phyloP scores from a whole-genome alignment of 75 land plant genomes.

The Azolla pinnata region DNA sequence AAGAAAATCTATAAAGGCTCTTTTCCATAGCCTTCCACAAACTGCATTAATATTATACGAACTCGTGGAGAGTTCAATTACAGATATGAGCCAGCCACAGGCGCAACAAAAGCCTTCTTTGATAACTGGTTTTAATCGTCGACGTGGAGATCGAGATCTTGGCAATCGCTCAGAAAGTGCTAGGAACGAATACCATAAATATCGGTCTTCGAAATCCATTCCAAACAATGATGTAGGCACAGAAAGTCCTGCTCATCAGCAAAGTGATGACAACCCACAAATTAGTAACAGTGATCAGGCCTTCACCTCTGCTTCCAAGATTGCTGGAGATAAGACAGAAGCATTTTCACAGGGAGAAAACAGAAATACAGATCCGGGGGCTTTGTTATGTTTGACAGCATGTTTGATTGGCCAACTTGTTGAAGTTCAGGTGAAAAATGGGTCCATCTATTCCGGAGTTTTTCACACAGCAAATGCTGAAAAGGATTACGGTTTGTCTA shows the following conservation, averaged over 20 bases:
- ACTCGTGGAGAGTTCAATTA: no score
- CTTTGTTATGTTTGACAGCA: slow-evolving; percentile 45
- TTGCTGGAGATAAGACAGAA: not conserved
- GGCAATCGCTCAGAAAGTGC: slow-evolving; percentile 36
- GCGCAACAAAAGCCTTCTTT: slow-evolving; percentile 32
- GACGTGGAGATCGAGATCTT: slow-evolving; percentile 48
- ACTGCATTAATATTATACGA: no score
- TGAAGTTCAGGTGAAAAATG: slow-evolving; percentile 81
- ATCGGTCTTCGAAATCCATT: slow-evolving; percentile 6
- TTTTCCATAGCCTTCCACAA: no score
- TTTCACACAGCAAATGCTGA: slow-evolving; percentile 65
- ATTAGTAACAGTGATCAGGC: no score
- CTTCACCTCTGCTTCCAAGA: not conserved
- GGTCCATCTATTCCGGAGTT: slow-evolving; percentile 70
- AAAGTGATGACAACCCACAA: not conserved
- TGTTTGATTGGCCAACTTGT: slow-evolving; percentile 77
- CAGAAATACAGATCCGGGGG: slow-evolving; percentile 25
- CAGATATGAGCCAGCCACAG: slow-evolving; percentile 55
- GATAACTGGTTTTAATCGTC: slow-evolving; percentile 49
- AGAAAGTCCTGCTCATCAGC: not conserved
- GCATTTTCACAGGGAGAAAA: slow-evolving; percentile 16
- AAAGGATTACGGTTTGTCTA: slow-evolving; percentile 50
- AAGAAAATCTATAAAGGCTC: no score
- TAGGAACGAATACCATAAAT: slow-evolving; percentile 27
- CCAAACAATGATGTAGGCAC: not conserved